phyloP scores from a whole-genome alignment of 2,329 filamentous ascomycete genomes.

The Colletotrichum karsti region DNA sequence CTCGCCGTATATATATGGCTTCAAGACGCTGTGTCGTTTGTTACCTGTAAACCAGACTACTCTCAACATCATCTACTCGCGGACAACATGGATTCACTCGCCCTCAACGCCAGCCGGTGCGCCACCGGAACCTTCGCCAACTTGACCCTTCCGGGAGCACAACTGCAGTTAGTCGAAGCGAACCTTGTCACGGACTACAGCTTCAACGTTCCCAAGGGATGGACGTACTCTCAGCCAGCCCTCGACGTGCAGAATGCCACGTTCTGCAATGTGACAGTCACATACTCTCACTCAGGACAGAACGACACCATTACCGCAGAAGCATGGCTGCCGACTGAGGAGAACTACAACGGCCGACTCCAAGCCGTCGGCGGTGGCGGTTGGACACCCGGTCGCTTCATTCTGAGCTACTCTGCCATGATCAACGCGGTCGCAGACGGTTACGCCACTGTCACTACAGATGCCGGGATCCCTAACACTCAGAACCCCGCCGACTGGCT shows the following conservation, averaged over 20 bases:
- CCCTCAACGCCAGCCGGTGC: not conserved
- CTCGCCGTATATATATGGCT: no score
- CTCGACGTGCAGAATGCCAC: not conserved
- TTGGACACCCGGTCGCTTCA: not conserved
- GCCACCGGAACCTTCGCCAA: not conserved
- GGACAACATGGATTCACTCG: no score
- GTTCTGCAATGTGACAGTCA: constrained; percentile 31
- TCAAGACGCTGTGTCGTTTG: no score
- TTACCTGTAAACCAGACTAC: no score
- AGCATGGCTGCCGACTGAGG: constrained; percentile 15
- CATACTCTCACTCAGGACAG: constrained; percentile 14
- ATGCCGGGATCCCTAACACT: not conserved
- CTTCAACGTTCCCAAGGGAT: not conserved
- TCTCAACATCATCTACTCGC: no score
- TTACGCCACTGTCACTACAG: not conserved
- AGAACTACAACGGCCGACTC: constrained; percentile 32
- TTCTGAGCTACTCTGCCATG: not conserved
- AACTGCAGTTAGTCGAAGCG: not conserved
- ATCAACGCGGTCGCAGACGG: not conserved
- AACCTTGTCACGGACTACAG: not conserved
- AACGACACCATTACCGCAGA: constrained; percentile 21
- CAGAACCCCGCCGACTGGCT: not conserved
- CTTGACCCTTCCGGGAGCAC: not conserved
- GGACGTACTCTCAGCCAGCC: not conserved
- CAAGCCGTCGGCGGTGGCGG: constrained; percentile 30